These are phyloP conservation scores for Nitzschia sp. DNA, from an alignment of 108 stramenopile species.

Conservation along the genomic window DNA sequence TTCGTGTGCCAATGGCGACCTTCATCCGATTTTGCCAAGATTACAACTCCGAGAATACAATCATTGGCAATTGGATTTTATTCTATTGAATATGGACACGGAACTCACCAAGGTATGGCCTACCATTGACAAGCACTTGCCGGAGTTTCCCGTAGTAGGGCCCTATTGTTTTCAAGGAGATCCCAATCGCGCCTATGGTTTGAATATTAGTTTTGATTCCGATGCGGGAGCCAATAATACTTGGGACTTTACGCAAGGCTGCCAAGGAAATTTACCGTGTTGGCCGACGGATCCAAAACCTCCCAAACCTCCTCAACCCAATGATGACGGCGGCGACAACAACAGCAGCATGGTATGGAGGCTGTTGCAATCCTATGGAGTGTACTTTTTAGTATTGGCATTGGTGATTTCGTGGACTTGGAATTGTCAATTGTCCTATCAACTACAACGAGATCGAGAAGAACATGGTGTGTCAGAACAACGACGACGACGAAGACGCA, in stretches of 20 bases:
- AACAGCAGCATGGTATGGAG: background rate
- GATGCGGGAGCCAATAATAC: background rate
- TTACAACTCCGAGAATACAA: too few species aligned
- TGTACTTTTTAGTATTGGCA: background rate
- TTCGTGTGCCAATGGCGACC: slow-evolving; percentile 21
- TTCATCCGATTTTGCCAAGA: slow-evolving; percentile 21
- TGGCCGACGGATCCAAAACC: slow-evolving; percentile 15
- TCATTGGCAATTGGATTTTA: background rate
- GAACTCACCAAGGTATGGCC: slow-evolving; percentile 24
- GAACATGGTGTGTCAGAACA: background rate
- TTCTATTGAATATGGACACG: slow-evolving; percentile 2
- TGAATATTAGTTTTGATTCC: background rate
- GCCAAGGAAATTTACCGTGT: slow-evolving; percentile 15
- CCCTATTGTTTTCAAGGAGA: slow-evolving; percentile 36
- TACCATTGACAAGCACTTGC: slow-evolving; percentile 18
- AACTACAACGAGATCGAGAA: slow-evolving; percentile 1
- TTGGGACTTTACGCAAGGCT: slow-evolving; percentile 23
- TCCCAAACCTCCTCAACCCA: background rate
- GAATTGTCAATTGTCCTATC: slow-evolving; percentile 27
- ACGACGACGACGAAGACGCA: background rate
- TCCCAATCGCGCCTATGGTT: slow-evolving; percentile 16
- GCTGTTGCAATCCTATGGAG: background rate
- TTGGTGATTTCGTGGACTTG: slow-evolving; percentile 14
- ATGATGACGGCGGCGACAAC: too few species aligned
- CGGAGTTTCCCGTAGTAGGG: slow-evolving; percentile 21